Base-by-base conservation (phyloP, 2,329 filamentous ascomycete species). In the Fusarium liriodendri region DNA sequence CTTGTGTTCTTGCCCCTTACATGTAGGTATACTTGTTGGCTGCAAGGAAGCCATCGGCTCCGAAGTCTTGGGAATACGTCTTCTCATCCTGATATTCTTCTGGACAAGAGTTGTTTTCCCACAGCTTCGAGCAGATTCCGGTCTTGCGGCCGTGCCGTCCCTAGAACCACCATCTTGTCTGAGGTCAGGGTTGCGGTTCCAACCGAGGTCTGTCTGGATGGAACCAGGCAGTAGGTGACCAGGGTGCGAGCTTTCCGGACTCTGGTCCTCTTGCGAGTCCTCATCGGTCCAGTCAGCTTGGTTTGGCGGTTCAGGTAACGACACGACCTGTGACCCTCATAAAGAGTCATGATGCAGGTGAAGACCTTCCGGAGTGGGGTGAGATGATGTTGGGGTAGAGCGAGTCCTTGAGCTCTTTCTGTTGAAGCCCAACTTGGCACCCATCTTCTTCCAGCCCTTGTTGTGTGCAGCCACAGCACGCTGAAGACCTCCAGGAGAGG, bases 401-500 rank as follows among this genome's bases (percentile, higher is more conserved):
- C 85, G 82, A 29, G 86, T 85, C 59, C 83, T 84, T 33, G 83
- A 83, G 69, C 81, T 83, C 79, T 89, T 91, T 77, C 86, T 87
- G 62, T 86, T 87, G 66, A 91, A 85, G 4, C 90, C 89, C 5
- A 92, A 81, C 74, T 90, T 91, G 8, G 88, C 89, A 20, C 90
- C 87, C 78, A 92, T 87, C 78, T 90, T 91, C 82, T 91, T 92
- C 90, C 90, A 92, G 59, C 90, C 86, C 66, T 88, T 90, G 73
- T 83, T 88, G 76, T 88, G 87, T 3, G 87, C 87, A 38, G 86
- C 86, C 59, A 89, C 84, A 16, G 88, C 88, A 65, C 87, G 85
- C 58, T 89, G 87, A 25, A 90, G 81, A 16, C 86, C 84, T n/a
- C 85, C 87, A 0, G 88, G 87, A 6, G 89, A 88, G 1, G 85